Evolutionary conservation across 306 rosid species (phyloP).

Genomic region (Psophocarpus tetragonolobus): DNA sequence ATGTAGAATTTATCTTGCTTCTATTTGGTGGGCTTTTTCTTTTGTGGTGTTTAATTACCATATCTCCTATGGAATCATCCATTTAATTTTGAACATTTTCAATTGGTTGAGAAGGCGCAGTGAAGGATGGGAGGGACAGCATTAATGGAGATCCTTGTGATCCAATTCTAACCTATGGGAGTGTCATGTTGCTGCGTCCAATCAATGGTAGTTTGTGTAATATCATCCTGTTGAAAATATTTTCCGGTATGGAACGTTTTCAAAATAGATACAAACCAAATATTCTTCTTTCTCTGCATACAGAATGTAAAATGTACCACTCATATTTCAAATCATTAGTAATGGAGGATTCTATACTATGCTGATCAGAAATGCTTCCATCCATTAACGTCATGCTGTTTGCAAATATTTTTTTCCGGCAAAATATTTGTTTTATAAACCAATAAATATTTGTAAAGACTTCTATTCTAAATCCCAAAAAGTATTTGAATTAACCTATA

Average conservation of each 20-base stretch:
- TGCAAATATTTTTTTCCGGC: background rate
- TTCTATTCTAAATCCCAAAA: no score
- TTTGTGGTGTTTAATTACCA: background rate
- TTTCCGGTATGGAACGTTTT: constrained; percentile 23
- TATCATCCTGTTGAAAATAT: constrained; percentile 14
- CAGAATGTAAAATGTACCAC: background rate
- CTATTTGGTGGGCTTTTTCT: constrained; percentile 30
- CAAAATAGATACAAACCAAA: constrained; percentile 30
- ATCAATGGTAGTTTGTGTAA: background rate
- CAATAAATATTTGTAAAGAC: background rate
- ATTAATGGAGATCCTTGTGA: constrained; percentile 14
- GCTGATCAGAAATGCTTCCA: constrained; percentile 32
- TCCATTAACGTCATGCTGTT: background rate
- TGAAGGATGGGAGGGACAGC: background rate
- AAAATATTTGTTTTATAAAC: no score
- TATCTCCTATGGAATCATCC: constrained; percentile 36
- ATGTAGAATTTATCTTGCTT: background rate
- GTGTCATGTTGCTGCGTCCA: constrained; percentile 8
- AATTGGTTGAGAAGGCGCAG: background rate
- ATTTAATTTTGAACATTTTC: background rate
- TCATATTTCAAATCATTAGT: constrained; percentile 13
- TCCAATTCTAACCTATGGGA: constrained; percentile 7
- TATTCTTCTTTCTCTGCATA: constrained; percentile 20
- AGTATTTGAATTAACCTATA: no score
- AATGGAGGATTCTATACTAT: constrained; percentile 25